A percentile compares a stretch with the other conserved stretches of the same genome.
phyloP scores from a whole-genome alignment of 345 rosid genomes.

The Lagerstroemia speciosa region DNA sequence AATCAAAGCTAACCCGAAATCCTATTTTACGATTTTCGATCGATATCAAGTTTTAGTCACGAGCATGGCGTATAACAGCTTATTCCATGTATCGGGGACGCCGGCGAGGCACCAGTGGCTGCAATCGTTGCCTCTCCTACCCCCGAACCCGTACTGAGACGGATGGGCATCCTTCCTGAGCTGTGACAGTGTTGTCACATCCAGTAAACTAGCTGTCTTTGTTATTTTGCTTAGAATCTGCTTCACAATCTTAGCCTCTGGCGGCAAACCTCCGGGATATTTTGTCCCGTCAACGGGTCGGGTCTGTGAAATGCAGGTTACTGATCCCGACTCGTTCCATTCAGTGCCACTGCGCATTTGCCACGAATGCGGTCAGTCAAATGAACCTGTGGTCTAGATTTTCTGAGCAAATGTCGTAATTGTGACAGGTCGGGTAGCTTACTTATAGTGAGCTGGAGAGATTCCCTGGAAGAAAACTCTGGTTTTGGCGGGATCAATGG shows the following conservation, averaged over 20 bases:
- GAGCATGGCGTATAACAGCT: conserved; percentile 23
- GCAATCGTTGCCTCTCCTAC: conserved; percentile 26
- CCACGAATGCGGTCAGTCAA: too few relatives aligned
- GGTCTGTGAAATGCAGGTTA: conserved; percentile 22
- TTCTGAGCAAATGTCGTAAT: too few relatives aligned
- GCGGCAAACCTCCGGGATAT: conserved; percentile 29
- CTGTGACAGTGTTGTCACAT: conserved; percentile 34
- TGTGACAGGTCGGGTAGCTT: conserved; percentile 8
- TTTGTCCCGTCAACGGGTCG: conserved; percentile 21
- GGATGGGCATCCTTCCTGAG: conserved; percentile 43
- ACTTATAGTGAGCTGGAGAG: conserved; percentile 49
- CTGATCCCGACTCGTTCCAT: conserved; percentile 24
- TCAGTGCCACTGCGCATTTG: conserved; percentile 19
- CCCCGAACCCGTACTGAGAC: conserved; percentile 15
- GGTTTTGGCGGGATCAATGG: conserved; percentile 31
- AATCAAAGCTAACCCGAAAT: too few relatives aligned
- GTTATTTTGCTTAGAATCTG: conserved; percentile 15
- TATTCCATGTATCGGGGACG: conserved; percentile 38
- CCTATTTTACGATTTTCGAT: too few relatives aligned
- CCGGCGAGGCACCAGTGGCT: conserved; percentile 47
- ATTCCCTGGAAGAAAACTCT: conserved; percentile 47
- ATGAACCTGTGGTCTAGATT: neutral
- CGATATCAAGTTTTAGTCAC: neutral
- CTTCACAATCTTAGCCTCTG: conserved; percentile 14
- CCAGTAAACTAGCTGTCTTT: conserved; percentile 20